phyloP scores from a whole-genome alignment of 495 filamentous ascomycete genomes.

The Podospora didyma region DNA sequence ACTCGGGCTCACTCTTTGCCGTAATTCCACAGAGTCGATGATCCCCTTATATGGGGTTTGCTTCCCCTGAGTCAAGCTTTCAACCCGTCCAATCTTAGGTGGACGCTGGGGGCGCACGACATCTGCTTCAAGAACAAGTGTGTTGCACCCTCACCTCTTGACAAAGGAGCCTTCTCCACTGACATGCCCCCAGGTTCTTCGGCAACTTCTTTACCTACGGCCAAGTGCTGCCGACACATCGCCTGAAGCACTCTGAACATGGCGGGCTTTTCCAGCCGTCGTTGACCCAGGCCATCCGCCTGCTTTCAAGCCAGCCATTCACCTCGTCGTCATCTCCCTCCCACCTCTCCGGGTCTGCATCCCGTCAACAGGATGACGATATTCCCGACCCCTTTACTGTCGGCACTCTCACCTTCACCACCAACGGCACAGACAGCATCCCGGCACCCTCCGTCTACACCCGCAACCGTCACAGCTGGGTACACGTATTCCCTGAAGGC shows the following conservation, averaged over 20 bases:
- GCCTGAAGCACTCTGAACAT: constrained; percentile 63
- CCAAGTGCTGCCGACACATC: constrained; percentile 86
- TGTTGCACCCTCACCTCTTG: constrained; percentile 1
- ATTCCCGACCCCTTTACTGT: constrained; percentile 57
- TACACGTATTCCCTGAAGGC: constrained; percentile 95
- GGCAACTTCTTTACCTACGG: constrained; percentile 75
- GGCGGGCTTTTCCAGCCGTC: constrained; percentile 88
- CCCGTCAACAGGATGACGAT: constrained; percentile 15
- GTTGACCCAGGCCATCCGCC: constrained; percentile 77
- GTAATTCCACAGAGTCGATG: constrained; percentile 66
- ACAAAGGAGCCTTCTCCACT: not conserved
- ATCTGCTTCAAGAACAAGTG: constrained; percentile 79
- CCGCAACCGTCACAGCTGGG: constrained; percentile 63
- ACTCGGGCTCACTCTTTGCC: not conserved
- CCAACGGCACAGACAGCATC: constrained; percentile 54
- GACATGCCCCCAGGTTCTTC: constrained; percentile 40
- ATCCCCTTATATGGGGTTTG: constrained; percentile 88
- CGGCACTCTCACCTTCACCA: constrained; percentile 60
- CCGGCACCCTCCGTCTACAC: constrained; percentile 53
- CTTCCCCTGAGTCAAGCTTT: constrained; percentile 69
- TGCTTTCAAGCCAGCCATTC: constrained; percentile 66
- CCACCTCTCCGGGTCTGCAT: not conserved
- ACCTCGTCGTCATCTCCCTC: constrained; percentile 20
- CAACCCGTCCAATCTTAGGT: constrained; percentile 70
- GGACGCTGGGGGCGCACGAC: constrained; percentile 87